Percentiles rank a stretch among this genome's conserved stretches.
Evolutionary conservation across 2,329 filamentous ascomycete species (phyloP).

Genomic region (Bimuria novae-zelandiae): DNA sequence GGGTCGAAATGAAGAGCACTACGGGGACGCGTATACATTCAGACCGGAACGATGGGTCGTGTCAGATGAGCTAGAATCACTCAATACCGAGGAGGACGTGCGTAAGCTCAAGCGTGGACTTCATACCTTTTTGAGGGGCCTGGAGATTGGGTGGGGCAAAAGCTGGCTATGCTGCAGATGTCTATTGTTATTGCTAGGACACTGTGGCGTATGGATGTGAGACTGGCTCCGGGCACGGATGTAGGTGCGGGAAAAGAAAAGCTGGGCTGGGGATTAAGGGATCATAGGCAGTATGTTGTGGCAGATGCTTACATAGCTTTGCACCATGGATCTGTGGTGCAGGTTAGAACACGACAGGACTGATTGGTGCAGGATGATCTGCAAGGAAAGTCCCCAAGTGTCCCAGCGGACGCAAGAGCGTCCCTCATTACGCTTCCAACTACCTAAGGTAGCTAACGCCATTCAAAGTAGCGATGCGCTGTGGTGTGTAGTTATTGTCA

Average conservation of each 20-base stretch:
- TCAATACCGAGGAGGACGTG: slow-evolving; percentile 16
- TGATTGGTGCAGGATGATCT: no score
- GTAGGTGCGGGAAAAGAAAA: slow-evolving; percentile 14
- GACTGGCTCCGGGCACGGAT: slow-evolving; percentile 9
- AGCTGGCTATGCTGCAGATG: slow-evolving; percentile 25
- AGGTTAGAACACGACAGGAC: slow-evolving; percentile 18
- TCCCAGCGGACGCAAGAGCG: no score
- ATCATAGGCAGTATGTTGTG: slow-evolving; percentile 12
- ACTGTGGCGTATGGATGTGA: slow-evolving; percentile 24
- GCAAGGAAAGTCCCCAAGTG: no score
- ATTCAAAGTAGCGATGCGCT: no score
- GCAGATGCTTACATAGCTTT: slow-evolving; percentile 20
- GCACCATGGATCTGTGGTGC: slow-evolving; percentile 31
- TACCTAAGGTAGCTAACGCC: no score
- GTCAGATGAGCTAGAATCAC: slow-evolving; percentile 8
- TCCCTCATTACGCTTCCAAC: no score
- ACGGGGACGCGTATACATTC: slow-evolving; percentile 19
- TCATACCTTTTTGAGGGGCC: slow-evolving; percentile 29
- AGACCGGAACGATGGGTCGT: slow-evolving; percentile 25
- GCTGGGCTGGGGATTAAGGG: slow-evolving; percentile 11
- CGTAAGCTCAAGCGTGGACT: slow-evolving; percentile 13
- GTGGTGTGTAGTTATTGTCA: no score
- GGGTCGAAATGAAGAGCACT: slow-evolving; percentile 22
- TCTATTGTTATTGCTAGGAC: slow-evolving; percentile 20
- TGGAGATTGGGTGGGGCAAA: slow-evolving; percentile 30